phyloP scores from a whole-genome alignment of 441 rosid species.

The Gossypium gossypioides region DNA sequence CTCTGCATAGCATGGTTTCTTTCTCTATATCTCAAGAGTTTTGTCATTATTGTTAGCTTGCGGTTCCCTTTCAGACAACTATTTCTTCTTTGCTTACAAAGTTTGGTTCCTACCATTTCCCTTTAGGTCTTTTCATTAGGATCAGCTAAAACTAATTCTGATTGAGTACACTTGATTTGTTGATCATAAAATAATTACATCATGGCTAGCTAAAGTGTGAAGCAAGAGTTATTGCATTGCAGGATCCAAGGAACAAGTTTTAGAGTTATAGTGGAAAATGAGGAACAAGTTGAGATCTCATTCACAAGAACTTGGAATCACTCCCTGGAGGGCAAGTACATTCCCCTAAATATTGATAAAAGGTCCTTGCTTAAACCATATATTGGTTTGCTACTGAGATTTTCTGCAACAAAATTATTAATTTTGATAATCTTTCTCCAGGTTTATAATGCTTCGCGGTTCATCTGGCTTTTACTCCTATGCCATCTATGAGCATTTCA shows the following conservation, averaged over 20 bases:
- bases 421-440: slow-evolving; percentile 23
- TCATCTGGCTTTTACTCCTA: slow-evolving; percentile 75
- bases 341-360: slow-evolving; percentile 52
- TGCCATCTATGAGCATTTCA: slow-evolving; percentile 56
- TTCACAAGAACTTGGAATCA: slow-evolving; percentile 37
- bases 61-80: background rate
- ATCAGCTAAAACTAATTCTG: background rate
- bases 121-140: background rate
- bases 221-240: slow-evolving; percentile 18
- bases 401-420: slow-evolving; percentile 7
- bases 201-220: slow-evolving; percentile 5
- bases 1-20: background rate
- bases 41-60: background rate
- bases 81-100: background rate
- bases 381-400: slow-evolving; percentile 7
- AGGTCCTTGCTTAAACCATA: slow-evolving; percentile 35
- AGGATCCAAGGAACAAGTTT: slow-evolving; percentile 39
- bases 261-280: slow-evolving; percentile 30
- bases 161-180: background rate
- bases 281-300: slow-evolving; percentile 42
- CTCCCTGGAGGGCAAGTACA: slow-evolving; percentile 37
- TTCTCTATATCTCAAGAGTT: background rate
- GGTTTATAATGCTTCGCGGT: slow-evolving; percentile 66
- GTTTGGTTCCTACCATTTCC: background rate
- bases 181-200: background rate